Evolutionary conservation across 2,329 filamentous ascomycete genomes (phyloP).

Genomic region (Exophiala sp.): DNA sequence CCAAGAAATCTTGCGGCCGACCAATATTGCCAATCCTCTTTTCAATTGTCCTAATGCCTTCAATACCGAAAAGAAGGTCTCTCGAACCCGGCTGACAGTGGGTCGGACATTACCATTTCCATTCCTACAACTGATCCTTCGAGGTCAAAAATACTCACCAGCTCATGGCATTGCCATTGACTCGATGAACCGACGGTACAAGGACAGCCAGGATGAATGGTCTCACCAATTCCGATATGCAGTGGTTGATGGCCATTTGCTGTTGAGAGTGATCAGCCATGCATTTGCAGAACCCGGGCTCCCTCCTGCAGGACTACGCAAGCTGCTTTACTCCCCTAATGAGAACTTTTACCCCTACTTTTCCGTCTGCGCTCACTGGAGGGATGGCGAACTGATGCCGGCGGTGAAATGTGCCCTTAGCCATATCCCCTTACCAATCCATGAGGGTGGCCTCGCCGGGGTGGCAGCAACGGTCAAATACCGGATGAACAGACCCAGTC

Average conservation of each 20-base stretch:
- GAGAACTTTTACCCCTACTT: slow-evolving; percentile 57
- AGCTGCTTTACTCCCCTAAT: slow-evolving; percentile 54
- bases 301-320: slow-evolving; percentile 47
- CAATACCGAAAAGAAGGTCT: slow-evolving; percentile 44
- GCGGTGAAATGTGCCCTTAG: slow-evolving; percentile 56
- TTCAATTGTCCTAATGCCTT: slow-evolving; percentile 51
- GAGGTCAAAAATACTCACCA: slow-evolving; percentile 45
- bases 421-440: slow-evolving; percentile 46
- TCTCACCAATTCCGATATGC: slow-evolving; percentile 51
- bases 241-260: slow-evolving; percentile 49
- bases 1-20: slow-evolving; percentile 49
- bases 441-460: slow-evolving; percentile 40
- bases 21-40: slow-evolving; percentile 51
- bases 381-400: slow-evolving; percentile 54
- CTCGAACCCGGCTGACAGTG: slow-evolving; percentile 50
- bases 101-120: slow-evolving; percentile 52
- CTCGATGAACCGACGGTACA: slow-evolving; percentile 50
- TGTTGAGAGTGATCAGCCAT: slow-evolving; percentile 54
- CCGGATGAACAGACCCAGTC: slow-evolving; percentile 33
- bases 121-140: slow-evolving; percentile 53
- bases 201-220: slow-evolving; percentile 45
- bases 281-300: slow-evolving; percentile 49
- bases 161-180: slow-evolving; percentile 45
- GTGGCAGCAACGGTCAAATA: slow-evolving; percentile 33
- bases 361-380: slow-evolving; percentile 58